Evolutionary conservation across 768 basidiomycete species (phyloP).

Genomic region (Phlegmacium glaucopus): DNA sequence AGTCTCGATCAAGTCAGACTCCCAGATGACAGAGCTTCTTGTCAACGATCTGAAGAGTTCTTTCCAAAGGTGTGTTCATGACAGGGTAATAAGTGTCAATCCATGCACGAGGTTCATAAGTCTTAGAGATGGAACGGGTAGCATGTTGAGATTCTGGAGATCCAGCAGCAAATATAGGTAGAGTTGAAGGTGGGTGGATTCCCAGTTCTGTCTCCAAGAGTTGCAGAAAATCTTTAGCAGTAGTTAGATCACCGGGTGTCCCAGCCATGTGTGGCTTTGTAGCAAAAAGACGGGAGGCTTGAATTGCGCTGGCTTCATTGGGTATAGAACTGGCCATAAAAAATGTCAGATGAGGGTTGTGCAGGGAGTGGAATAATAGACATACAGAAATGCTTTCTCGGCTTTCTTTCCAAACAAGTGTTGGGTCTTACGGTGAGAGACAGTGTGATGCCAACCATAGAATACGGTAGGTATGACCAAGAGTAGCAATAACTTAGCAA

Average conservation of each 20-base stretch:
- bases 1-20: constrained; percentile 15
- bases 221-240: constrained; percentile 60
- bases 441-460: too few species aligned
- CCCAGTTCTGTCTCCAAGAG: constrained; percentile 63
- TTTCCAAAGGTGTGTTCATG: constrained; percentile 71
- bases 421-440: background rate
- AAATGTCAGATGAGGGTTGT: too few species aligned
- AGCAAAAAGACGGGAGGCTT: constrained; percentile 51
- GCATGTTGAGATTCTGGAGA: constrained; percentile 59
- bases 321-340: constrained; percentile 41
- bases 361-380: background rate
- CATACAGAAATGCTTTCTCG: constrained; percentile 17
- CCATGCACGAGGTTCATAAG: constrained; percentile 58
- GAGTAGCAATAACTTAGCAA: too few species aligned
- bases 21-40: constrained; percentile 52
- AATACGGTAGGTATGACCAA: too few species aligned
- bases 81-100: constrained; percentile 85
- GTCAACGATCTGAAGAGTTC: constrained; percentile 61
- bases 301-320: constrained; percentile 46
- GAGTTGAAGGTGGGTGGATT: constrained; percentile 34
- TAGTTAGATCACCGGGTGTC: constrained; percentile 48
- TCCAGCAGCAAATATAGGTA: constrained; percentile 68
- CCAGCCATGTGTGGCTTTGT: constrained; percentile 69
- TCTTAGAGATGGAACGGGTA: constrained; percentile 49
- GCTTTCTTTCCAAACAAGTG: constrained; percentile 17